Base-by-base conservation (phyloP, 257 asterid genomes). In the Salvia splendens region DNA sequence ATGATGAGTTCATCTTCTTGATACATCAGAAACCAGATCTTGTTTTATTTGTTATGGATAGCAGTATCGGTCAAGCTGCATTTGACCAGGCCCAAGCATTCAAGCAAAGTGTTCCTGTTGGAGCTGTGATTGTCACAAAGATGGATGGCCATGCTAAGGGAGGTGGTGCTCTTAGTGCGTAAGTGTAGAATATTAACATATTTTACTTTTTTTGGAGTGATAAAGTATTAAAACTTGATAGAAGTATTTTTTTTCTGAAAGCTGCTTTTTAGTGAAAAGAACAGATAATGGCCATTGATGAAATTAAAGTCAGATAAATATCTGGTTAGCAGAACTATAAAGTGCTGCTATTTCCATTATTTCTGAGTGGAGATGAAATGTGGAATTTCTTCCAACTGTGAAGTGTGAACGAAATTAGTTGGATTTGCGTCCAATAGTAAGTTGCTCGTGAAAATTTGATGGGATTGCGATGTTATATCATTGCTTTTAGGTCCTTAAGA, bases 111-210 rank as follows among this genome's bases (percentile, higher is more conserved):
- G 99, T 85, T 73, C 88, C 96, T 47, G 99, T 94, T 77, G 99
- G 99, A 72, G 97, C 99, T 52, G 99, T 94, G 71, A 94, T 94
- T 67, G 64, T 94, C 62, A 94, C 99, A 32, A 94, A 94, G 83
- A 94, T 94, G 97, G 99, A 91, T 74, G 99, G 99, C 28, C 97
- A 94, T 91, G 99, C 99, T 11, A 94, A 91, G 87, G 97, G 97
- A 58, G 99, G 97, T 75, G 97, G 99, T 78, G 95, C 99, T 72
- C 96, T 94, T 69, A 94, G 99, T 62, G 99, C 97, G 98, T 92
- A 87, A 92, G 98, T 87, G 38, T 63, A 63, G 56, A 65, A 17
- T 10, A 55, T 10, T 40, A 40, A 40, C 4, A 7, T 24, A 14
- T 60, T 16, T 2, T 54, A 28, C 58, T 38, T 71, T 32, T 71